phyloP scores from a whole-genome alignment of 305 asterid genomes.

The Nicotiana rustica region DNA sequence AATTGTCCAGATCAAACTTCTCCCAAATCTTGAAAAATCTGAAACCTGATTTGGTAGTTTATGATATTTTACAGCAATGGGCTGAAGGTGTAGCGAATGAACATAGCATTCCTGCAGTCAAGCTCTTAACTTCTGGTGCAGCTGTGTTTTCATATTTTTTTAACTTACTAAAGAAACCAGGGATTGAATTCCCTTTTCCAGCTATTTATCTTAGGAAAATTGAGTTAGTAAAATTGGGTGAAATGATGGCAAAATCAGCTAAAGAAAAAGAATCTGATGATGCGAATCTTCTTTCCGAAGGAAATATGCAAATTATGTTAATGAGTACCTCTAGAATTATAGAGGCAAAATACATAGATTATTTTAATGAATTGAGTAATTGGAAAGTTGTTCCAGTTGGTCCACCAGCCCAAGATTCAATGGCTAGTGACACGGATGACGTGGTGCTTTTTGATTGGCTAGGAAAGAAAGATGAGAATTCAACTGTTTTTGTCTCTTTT shows the following conservation, averaged over 20 bases:
- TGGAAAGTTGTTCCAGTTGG: conserved; percentile 33
- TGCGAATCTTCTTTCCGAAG: not conserved
- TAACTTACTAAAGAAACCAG: not conserved
- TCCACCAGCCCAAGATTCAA: not conserved
- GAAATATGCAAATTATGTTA: conserved; percentile 16
- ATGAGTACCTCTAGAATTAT: conserved; percentile 30
- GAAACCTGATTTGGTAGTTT: conserved; percentile 63
- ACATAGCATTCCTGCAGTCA: conserved; percentile 56
- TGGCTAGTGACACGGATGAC: not conserved
- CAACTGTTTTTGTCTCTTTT: conserved; percentile 24
- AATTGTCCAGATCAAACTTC: conserved; percentile 52
- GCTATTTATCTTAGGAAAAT: not conserved
- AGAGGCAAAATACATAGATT: conserved; percentile 29
- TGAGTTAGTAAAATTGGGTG: not conserved
- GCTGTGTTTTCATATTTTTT: conserved; percentile 39
- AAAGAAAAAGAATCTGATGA: conserved; percentile 20
- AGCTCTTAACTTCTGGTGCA: conserved; percentile 54
- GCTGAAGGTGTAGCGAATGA: conserved; percentile 52
- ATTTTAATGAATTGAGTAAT: not conserved
- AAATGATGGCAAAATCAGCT: not conserved
- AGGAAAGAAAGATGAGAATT: not conserved
- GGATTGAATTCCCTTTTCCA: conserved; percentile 1
- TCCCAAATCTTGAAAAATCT: conserved; percentile 51
- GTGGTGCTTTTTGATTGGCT: conserved; percentile 19
- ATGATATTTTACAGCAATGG: conserved; percentile 69